Base-by-base conservation (phyloP, 2,329 filamentous ascomycete genomes). In the Clarireedia sp. region DNA sequence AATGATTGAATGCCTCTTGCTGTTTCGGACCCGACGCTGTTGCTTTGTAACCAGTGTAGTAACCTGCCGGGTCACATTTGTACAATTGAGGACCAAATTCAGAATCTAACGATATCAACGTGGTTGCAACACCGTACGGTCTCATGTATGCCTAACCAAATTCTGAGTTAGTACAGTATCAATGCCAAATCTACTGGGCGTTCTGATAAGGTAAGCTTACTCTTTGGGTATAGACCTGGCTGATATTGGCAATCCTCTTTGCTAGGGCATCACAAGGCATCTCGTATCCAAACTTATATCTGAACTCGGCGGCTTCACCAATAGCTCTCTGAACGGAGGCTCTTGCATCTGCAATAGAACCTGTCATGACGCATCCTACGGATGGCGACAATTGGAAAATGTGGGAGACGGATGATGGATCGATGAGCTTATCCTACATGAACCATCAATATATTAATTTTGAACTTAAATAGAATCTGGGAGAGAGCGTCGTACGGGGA, bases 251-350 rank as follows among this genome's bases (percentile, higher is more conserved):
- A 74, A 99, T 78, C 70, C 94, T 83, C 82, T 99, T 99, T 62
- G 94, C 89, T 68, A 99, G 76, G 51, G 90, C 94, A 74, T 99
- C 94, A 72, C 90, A 95, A 58, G 94, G 94, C 94, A 99, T 99
- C 79, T 99, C 94, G 74, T 99, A 99, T 68, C 94, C 94, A 71
- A 84, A 96, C 77, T 96, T 96, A 84, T 99, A 99, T 74, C 86
- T 85, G 78, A 99, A 99, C 71, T 99, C 92, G 56, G 92, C 92
- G 64, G 94, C 94, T 76, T 99, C 94, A 66, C 89, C 89, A 75
- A 94, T 87, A 62, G 94, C 94, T 68, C 94, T 86, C 74, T 90
- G 89, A 59, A 95, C 89, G 62, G 90, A 95, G 33, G 94, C 91
- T 71, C 94, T 82, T 59, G 94, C 94, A 78, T 99, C 94, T 67